Percentiles rank a stretch among this genome's conserved stretches.
Conservation (phyloP, 2,329 filamentous ascomycete genomes). For the Fusarium sacchari region DNA sequence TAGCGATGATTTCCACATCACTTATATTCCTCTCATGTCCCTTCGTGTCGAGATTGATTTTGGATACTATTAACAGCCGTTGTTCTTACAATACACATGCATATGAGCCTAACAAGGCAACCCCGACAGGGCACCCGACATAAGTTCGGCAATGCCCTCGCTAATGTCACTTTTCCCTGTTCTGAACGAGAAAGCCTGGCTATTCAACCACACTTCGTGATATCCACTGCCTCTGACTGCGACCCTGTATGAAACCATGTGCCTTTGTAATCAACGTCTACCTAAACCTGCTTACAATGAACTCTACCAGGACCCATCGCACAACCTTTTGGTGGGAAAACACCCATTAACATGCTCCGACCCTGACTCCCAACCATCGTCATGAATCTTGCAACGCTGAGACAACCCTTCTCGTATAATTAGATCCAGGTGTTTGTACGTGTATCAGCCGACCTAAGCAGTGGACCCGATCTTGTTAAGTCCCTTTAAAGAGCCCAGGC, state of each 20-base stretch:
- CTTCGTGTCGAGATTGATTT: conserved; percentile 7
- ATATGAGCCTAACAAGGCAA: not conserved
- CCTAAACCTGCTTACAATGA: conserved; percentile 45
- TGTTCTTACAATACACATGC: conserved; percentile 1
- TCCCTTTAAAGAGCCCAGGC: conserved; percentile 92
- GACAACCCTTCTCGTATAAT: conserved; percentile 26
- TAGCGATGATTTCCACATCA: conserved; percentile 29
- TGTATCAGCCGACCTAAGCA: conserved; percentile 36
- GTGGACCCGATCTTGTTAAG: conserved; percentile 78
- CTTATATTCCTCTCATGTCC: conserved; percentile 8
- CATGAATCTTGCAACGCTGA: conserved; percentile 43
- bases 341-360: conserved; percentile 48
- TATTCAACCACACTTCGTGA: not conserved
- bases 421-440: conserved; percentile 19
- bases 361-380: conserved; percentile 45
- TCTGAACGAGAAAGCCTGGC: not conserved
- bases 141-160: not conserved
- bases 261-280: conserved; percentile 44
- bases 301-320: conserved; percentile 45
- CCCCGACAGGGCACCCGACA: not conserved
- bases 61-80: conserved; percentile 1
- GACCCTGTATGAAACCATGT: conserved; percentile 26
- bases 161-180: conserved; percentile 8
- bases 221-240: not conserved
- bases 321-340: conserved; percentile 47